These are phyloP conservation scores for Balakata baccata DNA, from an alignment of 345 rosid species.

Conservation along the genomic window DNA sequence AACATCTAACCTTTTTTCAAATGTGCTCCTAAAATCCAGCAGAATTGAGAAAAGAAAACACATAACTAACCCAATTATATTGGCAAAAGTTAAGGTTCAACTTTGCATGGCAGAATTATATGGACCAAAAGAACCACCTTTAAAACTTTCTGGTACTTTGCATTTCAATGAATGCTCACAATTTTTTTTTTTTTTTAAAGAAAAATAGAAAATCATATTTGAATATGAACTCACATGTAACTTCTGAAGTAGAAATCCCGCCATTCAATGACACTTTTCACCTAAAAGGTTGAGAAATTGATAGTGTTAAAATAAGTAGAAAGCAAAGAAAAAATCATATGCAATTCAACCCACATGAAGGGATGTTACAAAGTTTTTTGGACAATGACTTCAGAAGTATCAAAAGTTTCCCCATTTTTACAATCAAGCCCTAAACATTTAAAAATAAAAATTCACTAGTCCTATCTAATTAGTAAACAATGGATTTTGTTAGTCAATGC, in stretches of 20 bases:
- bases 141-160: background rate
- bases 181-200: too few species aligned
- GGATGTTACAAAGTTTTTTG: background rate
- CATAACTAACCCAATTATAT: too few species aligned
- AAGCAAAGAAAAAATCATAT: background rate
- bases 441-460: background rate
- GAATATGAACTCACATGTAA: conserved; percentile 58
- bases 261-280: conserved; percentile 91
- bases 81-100: too few species aligned
- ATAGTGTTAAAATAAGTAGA: background rate
- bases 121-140: background rate
- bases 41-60: too few species aligned
- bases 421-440: background rate
- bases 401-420: background rate
- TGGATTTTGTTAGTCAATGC: too few species aligned
- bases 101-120: too few species aligned
- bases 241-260: conserved; percentile 76
- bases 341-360: background rate
- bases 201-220: background rate
- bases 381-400: too few species aligned
- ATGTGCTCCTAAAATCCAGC: too few species aligned
- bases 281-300: conserved; percentile 40
- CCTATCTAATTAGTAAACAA: background rate
- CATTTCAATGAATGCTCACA: background rate
- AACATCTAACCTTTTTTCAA: too few species aligned